Conservation (phyloP, 352 stramenopile genomes). For the Sclerospora graminicola region DNA sequence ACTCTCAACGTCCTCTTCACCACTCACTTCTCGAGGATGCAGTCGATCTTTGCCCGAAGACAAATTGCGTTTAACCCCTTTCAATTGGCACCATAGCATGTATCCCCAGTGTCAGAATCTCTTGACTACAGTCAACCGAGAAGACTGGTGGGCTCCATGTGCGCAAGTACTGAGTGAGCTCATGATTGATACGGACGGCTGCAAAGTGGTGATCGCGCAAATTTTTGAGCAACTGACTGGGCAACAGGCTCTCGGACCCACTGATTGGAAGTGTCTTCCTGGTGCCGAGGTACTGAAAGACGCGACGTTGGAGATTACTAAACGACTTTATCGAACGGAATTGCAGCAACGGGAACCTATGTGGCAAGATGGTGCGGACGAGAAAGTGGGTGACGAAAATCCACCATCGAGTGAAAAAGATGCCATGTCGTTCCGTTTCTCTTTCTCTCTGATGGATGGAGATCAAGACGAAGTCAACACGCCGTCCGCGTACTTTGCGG, state of each 20-base stretch:
- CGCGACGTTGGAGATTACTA: slow-evolving; percentile 28
- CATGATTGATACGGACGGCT: slow-evolving; percentile 25
- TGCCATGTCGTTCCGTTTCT: slow-evolving; percentile 28
- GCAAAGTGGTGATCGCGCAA: slow-evolving; percentile 36
- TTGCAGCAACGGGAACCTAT: slow-evolving; percentile 27
- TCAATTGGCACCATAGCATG: slow-evolving; percentile 43
- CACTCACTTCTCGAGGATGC: slow-evolving; percentile 15
- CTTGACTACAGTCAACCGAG: slow-evolving; percentile 30
- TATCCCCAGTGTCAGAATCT: slow-evolving; percentile 39
- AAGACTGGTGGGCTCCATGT: slow-evolving; percentile 31
- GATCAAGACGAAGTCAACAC: slow-evolving; percentile 20
- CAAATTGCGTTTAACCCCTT: slow-evolving; percentile 36
- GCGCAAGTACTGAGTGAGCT: slow-evolving; percentile 23
- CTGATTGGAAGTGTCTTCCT: slow-evolving; percentile 60
- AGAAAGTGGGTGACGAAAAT: slow-evolving; percentile 12
- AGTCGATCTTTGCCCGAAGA: slow-evolving; percentile 31
- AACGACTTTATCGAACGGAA: slow-evolving; percentile 32
- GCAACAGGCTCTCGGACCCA: slow-evolving; percentile 25
- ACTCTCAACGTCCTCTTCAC: slow-evolving; percentile 14
- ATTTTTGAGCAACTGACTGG: slow-evolving; percentile 47
- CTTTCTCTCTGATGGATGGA: slow-evolving; percentile 27
- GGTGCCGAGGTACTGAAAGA: slow-evolving; percentile 35
- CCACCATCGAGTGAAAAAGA: slow-evolving; percentile 20
- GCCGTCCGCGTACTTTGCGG: slow-evolving; percentile 33
- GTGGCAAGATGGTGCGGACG: slow-evolving; percentile 22